phyloP scores from a whole-genome alignment of 495 filamentous ascomycete genomes.

The Penicillium silybi region DNA sequence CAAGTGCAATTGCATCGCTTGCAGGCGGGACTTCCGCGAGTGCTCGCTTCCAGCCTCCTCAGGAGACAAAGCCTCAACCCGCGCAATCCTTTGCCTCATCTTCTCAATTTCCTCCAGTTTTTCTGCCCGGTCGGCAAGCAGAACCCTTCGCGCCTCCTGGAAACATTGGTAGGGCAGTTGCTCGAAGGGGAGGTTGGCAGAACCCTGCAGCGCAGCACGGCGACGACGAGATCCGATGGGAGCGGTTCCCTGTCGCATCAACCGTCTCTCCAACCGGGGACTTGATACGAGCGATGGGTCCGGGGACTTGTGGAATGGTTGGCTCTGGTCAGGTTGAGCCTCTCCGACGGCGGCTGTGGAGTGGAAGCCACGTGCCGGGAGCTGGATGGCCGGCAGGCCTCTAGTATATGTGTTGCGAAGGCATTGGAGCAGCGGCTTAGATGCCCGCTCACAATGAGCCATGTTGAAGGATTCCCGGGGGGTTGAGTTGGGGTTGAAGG shows the following conservation, averaged over 20 bases:
- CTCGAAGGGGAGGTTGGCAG: conserved; percentile 76
- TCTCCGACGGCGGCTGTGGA: conserved; percentile 36
- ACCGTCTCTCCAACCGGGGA: conserved; percentile 54
- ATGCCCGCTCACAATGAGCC: conserved; percentile 66
- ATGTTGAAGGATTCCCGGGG: conserved; percentile 39
- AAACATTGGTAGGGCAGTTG: conserved; percentile 94
- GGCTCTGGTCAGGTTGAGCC: conserved; percentile 35
- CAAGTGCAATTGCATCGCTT: conserved; percentile 67
- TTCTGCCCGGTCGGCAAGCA: conserved; percentile 74
- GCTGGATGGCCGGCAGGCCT: conserved; percentile 28
- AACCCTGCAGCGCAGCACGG: conserved; percentile 66
- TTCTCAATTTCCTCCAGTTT: conserved; percentile 66
- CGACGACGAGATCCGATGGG: conserved; percentile 80
- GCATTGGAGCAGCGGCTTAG: conserved; percentile 61
- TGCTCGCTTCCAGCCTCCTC: conserved; percentile 57
- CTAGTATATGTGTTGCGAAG: conserved; percentile 47
- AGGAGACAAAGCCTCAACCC: conserved; percentile 54
- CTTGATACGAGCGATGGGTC: conserved; percentile 51
- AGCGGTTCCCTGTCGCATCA: conserved; percentile 54
- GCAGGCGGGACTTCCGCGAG: conserved; percentile 60
- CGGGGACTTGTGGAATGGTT: conserved; percentile 36
- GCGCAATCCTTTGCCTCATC: conserved; percentile 55
- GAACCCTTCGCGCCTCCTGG: conserved; percentile 85
- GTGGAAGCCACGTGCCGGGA: conserved; percentile 38
- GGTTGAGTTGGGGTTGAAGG: conserved; percentile 16